A percentile compares a stretch with the other conserved stretches of the same genome.
Evolutionary conservation across 805 yeast genomes (phyloP).

Genomic region (Blastobotrys terrestris): DNA sequence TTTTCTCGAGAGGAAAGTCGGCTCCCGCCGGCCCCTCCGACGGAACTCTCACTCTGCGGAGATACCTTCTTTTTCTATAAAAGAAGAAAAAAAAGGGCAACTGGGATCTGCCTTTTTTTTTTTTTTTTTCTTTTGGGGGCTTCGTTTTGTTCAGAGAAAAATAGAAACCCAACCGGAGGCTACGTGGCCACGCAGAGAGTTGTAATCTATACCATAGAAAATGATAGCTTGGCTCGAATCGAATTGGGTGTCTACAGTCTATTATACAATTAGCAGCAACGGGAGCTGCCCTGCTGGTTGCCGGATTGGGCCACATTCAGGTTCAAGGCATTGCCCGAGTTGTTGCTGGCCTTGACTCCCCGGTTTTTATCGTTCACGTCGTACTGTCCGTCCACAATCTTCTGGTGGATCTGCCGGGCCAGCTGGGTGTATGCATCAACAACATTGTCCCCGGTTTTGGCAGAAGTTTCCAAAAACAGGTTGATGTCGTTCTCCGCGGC

Average conservation of each 20-base stretch:
- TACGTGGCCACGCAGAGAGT: no score
- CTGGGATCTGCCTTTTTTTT: no score
- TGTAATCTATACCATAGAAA: no score
- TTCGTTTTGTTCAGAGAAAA: no score
- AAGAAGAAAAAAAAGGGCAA: neutral
- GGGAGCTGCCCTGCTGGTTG: slow-evolving; percentile 3
- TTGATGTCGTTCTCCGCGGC: slow-evolving; percentile 41
- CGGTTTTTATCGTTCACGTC: slow-evolving; percentile 25
- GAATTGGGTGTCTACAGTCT: no score
- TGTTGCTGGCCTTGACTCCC: slow-evolving; percentile 23
- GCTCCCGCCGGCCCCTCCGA: no score
- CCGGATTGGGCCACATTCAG: slow-evolving; percentile 11
- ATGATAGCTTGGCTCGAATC: no score
- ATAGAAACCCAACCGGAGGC: no score
- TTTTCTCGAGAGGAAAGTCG: no score
- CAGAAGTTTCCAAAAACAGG: slow-evolving; percentile 48
- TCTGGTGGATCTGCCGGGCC: slow-evolving; percentile 28
- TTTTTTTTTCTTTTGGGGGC: no score
- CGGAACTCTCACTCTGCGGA: no score
- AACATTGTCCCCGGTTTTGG: slow-evolving; percentile 58
- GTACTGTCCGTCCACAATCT: slow-evolving; percentile 27
- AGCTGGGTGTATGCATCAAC: slow-evolving; percentile 35
- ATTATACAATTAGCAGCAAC: slow-evolving; percentile 6
- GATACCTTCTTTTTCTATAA: neutral
- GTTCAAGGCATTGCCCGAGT: slow-evolving; percentile 14